Evolutionary conservation across 257 asterid species (phyloP), one percentile per base, ranked within the genome.

Genomic region (Catharanthus roseus): DNA sequence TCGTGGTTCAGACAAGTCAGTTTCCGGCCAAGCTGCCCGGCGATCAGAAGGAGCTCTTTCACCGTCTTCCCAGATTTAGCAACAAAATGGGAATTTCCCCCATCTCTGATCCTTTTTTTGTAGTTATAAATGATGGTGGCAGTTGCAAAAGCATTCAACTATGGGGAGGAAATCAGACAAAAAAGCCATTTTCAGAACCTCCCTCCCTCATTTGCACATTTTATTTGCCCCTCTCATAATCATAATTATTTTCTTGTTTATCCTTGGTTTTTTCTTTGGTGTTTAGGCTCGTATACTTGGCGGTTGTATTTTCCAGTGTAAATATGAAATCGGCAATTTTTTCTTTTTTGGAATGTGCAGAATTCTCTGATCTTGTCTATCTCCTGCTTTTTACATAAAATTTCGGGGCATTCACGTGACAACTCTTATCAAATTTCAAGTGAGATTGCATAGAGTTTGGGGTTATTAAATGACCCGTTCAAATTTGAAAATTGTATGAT

Each of bases 1-100:
- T 42, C 86, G 99, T 1, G 96, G 96, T 61, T 93, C 96, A 1
- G 97, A 89, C 77, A 89, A 88, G 82, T 78, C 97, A 38, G 88
- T 89, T 73, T 80, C 86, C 0, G 90, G 93, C 67, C 96, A 83
- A 82, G 81, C 85, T 51, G 86, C 87, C n/a, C 82, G 86, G 16
- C 83, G 89, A 78, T 87, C 91, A 10, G 96, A 88, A 74, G 95
- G 98, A 76, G 87, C 81, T 10, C 70, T 82, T 60, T 90, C 92
- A 2, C 96, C 93, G n/a, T 87, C 97, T 51, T 86, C 96, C 38
- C 90, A 85, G 75, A 72, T 86, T 69, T 92, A 86, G 89, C 72
- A 54, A 61, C 77, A 36, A 57, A 36, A 53, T 63, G 64, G 23
- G 67, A n/a, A n/a, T n/a, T 29, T 56, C 36, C 26, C 44, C n/a